Evolutionary conservation across 306 rosid genomes (phyloP), one percentile per base, ranked within the genome.

Genomic region (Senna tora): DNA sequence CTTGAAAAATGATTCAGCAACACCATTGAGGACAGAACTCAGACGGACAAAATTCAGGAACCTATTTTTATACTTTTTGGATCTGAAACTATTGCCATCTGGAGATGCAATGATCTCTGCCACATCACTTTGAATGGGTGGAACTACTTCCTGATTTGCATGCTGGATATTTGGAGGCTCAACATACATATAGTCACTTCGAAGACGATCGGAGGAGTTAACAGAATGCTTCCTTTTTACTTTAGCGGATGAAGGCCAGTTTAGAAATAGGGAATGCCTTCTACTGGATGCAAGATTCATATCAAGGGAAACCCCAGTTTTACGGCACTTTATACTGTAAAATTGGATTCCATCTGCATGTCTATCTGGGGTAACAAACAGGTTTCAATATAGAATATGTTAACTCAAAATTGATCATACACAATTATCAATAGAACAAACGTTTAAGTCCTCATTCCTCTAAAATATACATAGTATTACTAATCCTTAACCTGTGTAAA

Each of bases 1-100:
- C 71, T 87, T 94, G 71, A 94, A 94, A 72, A 94, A 94, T 25
- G 99, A 85, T 25, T 91, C 97, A 19, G 97, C 95, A 77, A 92
- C 90, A 52, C 79, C 85, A 57, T 89, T 91, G 69, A 94, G 59
- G 34, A 94, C 88, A 45, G 99, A 94, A 69, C 99, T 73, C 30
- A 87, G 53, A 3, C 91, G 91, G 67, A 91, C 87, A 34, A 94
- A 82, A 78, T 91, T 78, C 70, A 94, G 72, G 83, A 91, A 91
- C 85, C 85, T 77, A 67, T 91, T 94, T 36, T 65, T 86, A 65
- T 71, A 93, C 75, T 67, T 79, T 41, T 70, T 32, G n/a, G 90
- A 77, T 32, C 75, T 56, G 7, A 7, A 30, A 30, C 47, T 46
- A 28, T 33, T 71, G 66, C 11, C 65, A 17, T 60, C 62, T 16